Evolutionary conservation across 2,329 filamentous ascomycete species (phyloP).

Genomic region (Fusarium sp.): DNA sequence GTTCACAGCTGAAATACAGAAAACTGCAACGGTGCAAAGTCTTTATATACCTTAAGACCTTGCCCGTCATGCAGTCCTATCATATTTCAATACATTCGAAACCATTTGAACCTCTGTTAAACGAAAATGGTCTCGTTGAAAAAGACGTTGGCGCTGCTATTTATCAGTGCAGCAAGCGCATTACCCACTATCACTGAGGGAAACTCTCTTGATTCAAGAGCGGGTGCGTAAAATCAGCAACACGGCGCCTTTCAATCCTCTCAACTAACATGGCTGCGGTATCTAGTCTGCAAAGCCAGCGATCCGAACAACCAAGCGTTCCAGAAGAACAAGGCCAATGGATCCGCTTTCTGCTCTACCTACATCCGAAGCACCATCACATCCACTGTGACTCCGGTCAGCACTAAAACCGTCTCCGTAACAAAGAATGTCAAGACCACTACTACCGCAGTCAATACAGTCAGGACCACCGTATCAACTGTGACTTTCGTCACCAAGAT

Average conservation of each 20-base stretch:
- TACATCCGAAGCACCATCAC: not conserved
- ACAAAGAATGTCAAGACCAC: not conserved
- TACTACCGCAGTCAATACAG: too few relatives aligned
- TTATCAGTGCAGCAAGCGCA: not conserved
- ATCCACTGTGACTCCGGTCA: not conserved
- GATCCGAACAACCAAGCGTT: not conserved
- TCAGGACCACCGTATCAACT: not conserved
- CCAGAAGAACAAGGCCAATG: not conserved
- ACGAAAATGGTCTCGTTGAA: not conserved
- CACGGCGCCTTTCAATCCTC: rapidly evolving
- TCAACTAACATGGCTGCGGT: not conserved
- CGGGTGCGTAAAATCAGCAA: not conserved
- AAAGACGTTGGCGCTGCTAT: not conserved
- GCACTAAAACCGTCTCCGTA: not conserved
- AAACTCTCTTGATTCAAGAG: not conserved
- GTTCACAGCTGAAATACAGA: too few relatives aligned
- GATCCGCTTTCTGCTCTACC: not conserved
- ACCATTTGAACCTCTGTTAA: rapidly evolving
- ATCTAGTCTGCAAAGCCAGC: not conserved
- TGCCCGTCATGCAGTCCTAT: not conserved
- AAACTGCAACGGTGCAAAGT: not conserved
- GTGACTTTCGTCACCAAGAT: not conserved
- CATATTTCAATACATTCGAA: not conserved
- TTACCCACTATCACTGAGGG: not conserved
- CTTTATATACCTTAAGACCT: not conserved